These are phyloP conservation scores for Rhodotorula sp. DNA, from an alignment of 1,284 basidiomycete genomes.

Conservation along the genomic window DNA sequence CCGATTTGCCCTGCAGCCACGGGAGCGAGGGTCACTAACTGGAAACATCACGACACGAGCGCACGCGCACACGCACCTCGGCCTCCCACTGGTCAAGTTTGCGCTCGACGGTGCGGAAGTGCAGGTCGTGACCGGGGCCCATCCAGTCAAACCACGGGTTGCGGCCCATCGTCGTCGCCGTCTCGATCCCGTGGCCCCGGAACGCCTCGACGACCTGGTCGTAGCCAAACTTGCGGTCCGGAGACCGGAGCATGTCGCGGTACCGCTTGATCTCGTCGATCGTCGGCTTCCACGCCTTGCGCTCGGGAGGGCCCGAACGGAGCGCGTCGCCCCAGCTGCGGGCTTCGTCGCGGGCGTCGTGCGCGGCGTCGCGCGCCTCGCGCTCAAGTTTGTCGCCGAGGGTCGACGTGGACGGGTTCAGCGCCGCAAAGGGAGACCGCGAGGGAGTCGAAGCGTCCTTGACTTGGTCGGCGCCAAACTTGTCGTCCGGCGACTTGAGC, in stretches of 20 bases:
- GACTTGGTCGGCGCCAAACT: conserved; percentile 18
- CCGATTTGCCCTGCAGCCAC: not conserved
- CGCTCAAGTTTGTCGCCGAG: conserved; percentile 11
- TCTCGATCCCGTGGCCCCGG: conserved; percentile 6
- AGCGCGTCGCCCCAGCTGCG: conserved; percentile 13
- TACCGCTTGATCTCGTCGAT: conserved; percentile 14
- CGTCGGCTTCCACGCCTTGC: conserved; percentile 7
- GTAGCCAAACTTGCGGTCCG: conserved; percentile 8
- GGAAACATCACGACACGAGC: not conserved
- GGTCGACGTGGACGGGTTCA: not conserved
- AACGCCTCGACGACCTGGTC: conserved; percentile 26
- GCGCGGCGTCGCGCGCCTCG: conserved; percentile 2
- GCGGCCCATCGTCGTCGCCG: not conserved
- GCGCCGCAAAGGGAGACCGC: not conserved
- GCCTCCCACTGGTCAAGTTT: conserved; percentile 19
- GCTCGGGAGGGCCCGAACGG: not conserved
- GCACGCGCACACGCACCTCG: not conserved
- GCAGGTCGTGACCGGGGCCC: conserved; percentile 7
- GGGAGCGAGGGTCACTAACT: not conserved
- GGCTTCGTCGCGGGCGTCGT: conserved; percentile 8
- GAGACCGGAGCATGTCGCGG: conserved; percentile 3
- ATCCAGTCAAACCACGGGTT: conserved; percentile 22
- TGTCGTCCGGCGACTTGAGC: conserved; percentile 5
- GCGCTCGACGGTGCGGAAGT: not conserved
- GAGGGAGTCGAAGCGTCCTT: conserved; percentile 3